Percentiles rank a stretch among this genome's conserved stretches.
Evolutionary conservation across 192 early-diverging fungal species (phyloP).

Genomic region (Cetraspora pellucida): DNA sequence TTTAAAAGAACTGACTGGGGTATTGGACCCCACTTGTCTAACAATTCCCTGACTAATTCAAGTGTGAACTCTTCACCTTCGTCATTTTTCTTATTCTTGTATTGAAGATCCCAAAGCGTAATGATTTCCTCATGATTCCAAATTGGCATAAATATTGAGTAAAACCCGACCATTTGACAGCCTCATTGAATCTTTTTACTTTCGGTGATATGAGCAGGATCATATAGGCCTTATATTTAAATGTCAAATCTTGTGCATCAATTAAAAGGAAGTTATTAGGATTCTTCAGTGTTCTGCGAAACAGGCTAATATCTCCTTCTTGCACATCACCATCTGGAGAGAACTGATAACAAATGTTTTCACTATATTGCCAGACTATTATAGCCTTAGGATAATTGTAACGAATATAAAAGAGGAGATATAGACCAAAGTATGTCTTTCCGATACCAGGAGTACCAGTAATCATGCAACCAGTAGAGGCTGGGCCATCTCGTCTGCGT

Average conservation of each 20-base stretch:
- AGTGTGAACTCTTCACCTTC: slow-evolving; percentile 3
- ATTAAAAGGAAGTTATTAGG: background rate
- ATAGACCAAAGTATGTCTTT: slow-evolving; percentile 22
- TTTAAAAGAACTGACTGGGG: slow-evolving; percentile 7
- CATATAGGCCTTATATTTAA: background rate
- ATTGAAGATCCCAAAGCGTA: background rate
- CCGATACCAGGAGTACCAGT: slow-evolving; percentile 19
- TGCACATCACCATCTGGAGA: background rate
- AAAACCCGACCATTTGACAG: slow-evolving; percentile 10
- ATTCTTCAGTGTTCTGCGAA: background rate
- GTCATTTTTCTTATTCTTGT: slow-evolving; percentile 5
- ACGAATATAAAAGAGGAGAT: slow-evolving; percentile 12
- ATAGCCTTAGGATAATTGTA: background rate
- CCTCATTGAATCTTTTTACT: slow-evolving; percentile 1
- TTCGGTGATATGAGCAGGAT: slow-evolving; percentile 3
- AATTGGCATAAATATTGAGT: slow-evolving; percentile 12
- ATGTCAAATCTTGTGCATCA: slow-evolving; percentile 1
- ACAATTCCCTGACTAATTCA: background rate
- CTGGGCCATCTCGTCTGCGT: background rate
- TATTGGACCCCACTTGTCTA: slow-evolving; percentile 13
- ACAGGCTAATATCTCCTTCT: background rate
- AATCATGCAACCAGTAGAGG: background rate
- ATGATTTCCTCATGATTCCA: slow-evolving; percentile 13
- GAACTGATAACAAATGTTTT: slow-evolving; percentile 16
- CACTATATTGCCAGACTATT: background rate